Evolutionary conservation across 2,329 filamentous ascomycete species (phyloP).

Genomic region (Colletotrichum lini): DNA sequence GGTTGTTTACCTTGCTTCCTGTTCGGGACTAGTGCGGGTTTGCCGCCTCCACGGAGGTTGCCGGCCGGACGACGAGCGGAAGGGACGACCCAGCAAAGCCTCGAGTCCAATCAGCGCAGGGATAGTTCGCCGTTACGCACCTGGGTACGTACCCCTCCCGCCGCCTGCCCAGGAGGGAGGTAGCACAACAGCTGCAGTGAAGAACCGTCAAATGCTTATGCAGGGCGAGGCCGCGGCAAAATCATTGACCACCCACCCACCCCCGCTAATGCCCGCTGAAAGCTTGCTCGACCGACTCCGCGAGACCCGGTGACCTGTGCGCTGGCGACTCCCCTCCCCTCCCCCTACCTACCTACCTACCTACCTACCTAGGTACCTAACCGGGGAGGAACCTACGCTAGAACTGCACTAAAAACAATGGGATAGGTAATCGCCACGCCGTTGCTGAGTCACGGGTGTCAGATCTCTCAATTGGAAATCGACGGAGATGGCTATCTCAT

Average conservation of each 20-base stretch:
- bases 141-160: too few relatives aligned
- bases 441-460: constrained; percentile 34
- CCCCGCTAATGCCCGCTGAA: constrained; percentile 1
- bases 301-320: constrained; percentile 31
- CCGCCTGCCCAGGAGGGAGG: too few relatives aligned
- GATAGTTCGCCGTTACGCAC: constrained; percentile 16
- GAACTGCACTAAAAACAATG: neutral
- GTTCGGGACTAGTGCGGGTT: constrained; percentile 34
- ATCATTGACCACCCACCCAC: neutral
- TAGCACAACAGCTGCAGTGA: too few relatives aligned
- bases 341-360: too few relatives aligned
- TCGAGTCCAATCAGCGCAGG: constrained; percentile 21
- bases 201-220: too few relatives aligned
- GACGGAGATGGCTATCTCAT: constrained; percentile 32
- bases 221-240: neutral
- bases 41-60: constrained; percentile 11
- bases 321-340: constrained; percentile 4
- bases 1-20: constrained; percentile 40
- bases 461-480: constrained; percentile 17
- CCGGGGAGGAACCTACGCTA: neutral
- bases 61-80: constrained; percentile 3
- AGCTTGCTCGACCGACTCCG: constrained; percentile 19
- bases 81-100: neutral
- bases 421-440: constrained; percentile 36
- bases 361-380: too few relatives aligned